phyloP scores from a whole-genome alignment of 2,329 filamentous ascomycete genomes.

The Orbilia javanica region DNA sequence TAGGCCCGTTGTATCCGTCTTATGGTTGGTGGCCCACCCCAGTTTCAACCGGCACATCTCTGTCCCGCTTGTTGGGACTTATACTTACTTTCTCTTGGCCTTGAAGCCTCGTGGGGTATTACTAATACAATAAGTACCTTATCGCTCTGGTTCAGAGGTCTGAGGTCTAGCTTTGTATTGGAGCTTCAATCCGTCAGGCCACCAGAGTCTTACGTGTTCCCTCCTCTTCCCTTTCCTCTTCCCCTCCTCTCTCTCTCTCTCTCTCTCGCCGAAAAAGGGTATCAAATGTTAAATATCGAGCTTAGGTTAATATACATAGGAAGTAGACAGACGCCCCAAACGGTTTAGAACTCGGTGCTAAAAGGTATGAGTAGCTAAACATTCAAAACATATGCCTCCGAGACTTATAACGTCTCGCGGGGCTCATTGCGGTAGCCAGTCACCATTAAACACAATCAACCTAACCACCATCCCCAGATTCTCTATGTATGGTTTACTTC shows the following conservation, averaged over 20 bases:
- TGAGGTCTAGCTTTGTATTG: not conserved
- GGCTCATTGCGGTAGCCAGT: not conserved
- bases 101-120: not conserved
- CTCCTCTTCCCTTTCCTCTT: not conserved
- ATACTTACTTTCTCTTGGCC: not conserved
- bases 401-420: not conserved
- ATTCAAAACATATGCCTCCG: not conserved
- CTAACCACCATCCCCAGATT: not conserved
- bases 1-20: not conserved
- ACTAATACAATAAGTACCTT: constrained; percentile 1
- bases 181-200: not conserved
- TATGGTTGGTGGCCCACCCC: not conserved
- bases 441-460: not conserved
- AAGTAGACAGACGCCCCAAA: not conserved
- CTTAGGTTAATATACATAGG: not conserved
- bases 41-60: constrained; percentile 6
- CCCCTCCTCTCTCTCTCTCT: not conserved
- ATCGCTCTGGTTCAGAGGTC: not conserved
- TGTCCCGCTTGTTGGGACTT: not conserved
- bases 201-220: not conserved
- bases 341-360: not conserved
- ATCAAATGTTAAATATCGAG: not conserved
- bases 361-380: not conserved
- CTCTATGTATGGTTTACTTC: not conserved
- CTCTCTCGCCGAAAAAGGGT: not conserved